Evolutionary conservation across 2,329 filamentous ascomycete genomes (phyloP), one percentile per base, ranked within the genome.

Genomic region (Nannizziopsis arthrosporioides): DNA sequence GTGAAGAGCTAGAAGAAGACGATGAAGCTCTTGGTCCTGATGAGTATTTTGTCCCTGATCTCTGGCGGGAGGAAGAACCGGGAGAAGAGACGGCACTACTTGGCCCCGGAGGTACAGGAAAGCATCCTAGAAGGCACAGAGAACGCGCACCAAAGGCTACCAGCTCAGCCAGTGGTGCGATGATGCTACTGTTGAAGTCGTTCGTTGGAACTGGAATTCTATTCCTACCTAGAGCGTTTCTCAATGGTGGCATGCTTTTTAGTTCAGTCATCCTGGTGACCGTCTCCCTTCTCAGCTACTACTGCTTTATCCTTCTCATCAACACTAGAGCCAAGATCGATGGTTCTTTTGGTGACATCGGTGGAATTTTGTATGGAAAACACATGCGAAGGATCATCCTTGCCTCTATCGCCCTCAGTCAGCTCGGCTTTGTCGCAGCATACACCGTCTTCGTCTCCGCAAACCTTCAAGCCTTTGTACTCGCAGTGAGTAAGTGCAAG

Each of bases 401-500:
- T 52, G 74, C 76, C 18, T 96, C 92, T 4, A 93, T 98, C 55
- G 90, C 98, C 48, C 77, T 96, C 60, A 94, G 88, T 59, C 92
- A 98, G 67, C 80, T 96, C 53, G 90, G 92, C 5, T 96, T 96
- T 63, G 86, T 94, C 12, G 84, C 87, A 1, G 89, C 90, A 12
- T 95, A 96, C 63, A 95, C 90, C 57, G 90, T 98, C 50, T 98
- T 98, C 63, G 94, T 92, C 1, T 86, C 89, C 17, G 85, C 95
- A 61, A 98, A 98, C 53, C 67, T 98, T 50, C 89, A 94, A 63
- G 92, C 93, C 0, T 94, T 98, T 60, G 85, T 96, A 45, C 75
- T 89, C 39, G 92, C 92, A 0, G 89, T 98, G 40, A 84, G 86
- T 44, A 76, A 94, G 56, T 96, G 92, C 74, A 79, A 80, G 63